Conservation (phyloP, 176 grass and related monocot species). For the maize (Zea mays) region DNA sequence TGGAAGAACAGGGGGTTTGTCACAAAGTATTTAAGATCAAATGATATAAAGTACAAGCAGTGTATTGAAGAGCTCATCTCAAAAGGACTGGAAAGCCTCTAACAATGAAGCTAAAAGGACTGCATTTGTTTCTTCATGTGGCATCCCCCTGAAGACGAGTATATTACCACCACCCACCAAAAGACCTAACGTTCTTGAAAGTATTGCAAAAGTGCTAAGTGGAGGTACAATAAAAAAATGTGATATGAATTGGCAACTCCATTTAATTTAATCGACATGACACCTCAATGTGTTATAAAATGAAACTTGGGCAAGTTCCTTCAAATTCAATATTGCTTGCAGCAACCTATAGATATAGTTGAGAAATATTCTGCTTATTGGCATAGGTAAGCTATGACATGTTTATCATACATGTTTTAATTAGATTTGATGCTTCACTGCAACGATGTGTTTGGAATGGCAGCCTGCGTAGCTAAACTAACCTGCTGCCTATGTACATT, state of each 20-base stretch:
- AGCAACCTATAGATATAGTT: neutral
- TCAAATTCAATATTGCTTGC: neutral
- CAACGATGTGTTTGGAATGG: neutral
- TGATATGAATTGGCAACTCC: neutral
- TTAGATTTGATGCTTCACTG: neutral
- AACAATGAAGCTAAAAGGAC: neutral
- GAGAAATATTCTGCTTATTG: constrained; percentile 1
- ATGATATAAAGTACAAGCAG: neutral
- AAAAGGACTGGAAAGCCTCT: neutral
- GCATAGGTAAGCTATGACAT: neutral
- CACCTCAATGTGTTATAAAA: neutral
- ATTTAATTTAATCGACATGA: neutral
- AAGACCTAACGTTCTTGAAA: neutral
- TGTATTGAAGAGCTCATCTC: neutral
- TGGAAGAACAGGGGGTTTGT: neutral
- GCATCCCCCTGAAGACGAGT: neutral
- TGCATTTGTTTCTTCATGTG: neutral
- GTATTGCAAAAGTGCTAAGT: neutral
- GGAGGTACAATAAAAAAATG: neutral
- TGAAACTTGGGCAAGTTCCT: neutral
- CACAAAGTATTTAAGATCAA: neutral
- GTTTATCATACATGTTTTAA: neutral
- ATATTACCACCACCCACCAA: neutral
- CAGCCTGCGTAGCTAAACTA: neutral
- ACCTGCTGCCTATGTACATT: neutral